Evolutionary conservation across 2,329 filamentous ascomycete genomes (phyloP).

Genomic region (Xylariaceae sp.): DNA sequence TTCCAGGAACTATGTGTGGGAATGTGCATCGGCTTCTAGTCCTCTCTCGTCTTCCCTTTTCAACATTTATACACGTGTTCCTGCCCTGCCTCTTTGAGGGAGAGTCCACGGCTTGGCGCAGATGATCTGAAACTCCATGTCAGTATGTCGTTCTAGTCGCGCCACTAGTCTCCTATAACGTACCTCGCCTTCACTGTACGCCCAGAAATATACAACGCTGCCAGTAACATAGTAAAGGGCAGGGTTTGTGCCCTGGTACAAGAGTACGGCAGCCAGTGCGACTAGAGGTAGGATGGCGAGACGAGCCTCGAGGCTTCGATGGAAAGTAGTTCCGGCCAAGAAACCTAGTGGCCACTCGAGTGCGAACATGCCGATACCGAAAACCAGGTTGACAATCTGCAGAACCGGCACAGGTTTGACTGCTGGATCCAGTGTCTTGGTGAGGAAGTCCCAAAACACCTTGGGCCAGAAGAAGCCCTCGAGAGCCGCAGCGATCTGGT

Average conservation of each 20-base stretch:
- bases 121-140: conserved; percentile 48
- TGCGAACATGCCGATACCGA: conserved; percentile 72
- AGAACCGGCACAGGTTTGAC: conserved; percentile 85
- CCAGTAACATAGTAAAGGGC: conserved; percentile 89
- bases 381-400: conserved; percentile 82
- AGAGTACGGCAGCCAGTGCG: conserved; percentile 67
- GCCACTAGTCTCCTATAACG: conserved; percentile 31
- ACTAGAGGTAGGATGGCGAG: conserved; percentile 78
- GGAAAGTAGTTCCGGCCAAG: conserved; percentile 71
- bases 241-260: conserved; percentile 91
- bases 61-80: not conserved
- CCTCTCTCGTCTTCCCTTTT: not conserved
- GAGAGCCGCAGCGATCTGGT: conserved; percentile 80
- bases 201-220: conserved; percentile 90
- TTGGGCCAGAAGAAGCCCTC: conserved; percentile 98
- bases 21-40: not conserved
- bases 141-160: too few relatives aligned
- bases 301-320: conserved; percentile 83
- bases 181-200: conserved; percentile 95
- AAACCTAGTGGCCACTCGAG: conserved; percentile 88
- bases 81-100: conserved; percentile 47
- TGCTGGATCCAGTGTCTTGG: conserved; percentile 79
- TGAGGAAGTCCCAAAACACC: conserved; percentile 96
- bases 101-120: conserved; percentile 68
- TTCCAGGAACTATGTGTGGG: too few relatives aligned